phyloP scores from a whole-genome alignment of 768 basidiomycete species.

The Trametes elegans region DNA sequence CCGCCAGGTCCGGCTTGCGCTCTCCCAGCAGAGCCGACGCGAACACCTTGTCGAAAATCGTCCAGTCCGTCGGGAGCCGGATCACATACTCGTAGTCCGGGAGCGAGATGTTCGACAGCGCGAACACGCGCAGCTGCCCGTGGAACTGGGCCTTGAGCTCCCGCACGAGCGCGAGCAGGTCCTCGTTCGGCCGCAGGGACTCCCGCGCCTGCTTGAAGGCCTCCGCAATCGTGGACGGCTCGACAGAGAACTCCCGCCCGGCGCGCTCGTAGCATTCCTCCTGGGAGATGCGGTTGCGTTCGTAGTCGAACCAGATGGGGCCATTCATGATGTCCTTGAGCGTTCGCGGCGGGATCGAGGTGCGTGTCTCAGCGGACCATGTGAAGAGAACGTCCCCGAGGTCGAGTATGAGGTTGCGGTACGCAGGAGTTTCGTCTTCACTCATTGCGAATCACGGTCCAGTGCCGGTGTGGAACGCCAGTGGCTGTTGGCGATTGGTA shows the following conservation, averaged over 20 bases:
- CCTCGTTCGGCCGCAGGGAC: slow-evolving; percentile 46
- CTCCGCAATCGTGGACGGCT: slow-evolving; percentile 36
- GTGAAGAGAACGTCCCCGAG: slow-evolving; percentile 56
- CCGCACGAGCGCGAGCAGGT: slow-evolving; percentile 36
- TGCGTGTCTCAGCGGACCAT: slow-evolving; percentile 49
- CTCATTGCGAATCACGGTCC: background rate
- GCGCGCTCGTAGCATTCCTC: slow-evolving; percentile 43
- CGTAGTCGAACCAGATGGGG: slow-evolving; percentile 54
- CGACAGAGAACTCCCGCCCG: slow-evolving; percentile 39
- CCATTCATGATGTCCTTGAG: slow-evolving; percentile 44
- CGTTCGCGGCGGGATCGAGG: slow-evolving; percentile 39
- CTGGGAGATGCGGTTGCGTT: slow-evolving; percentile 44
- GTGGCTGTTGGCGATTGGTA: no score
- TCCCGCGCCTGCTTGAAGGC: slow-evolving; percentile 49
- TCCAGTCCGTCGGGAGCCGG: slow-evolving; percentile 45
- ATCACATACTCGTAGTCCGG: slow-evolving; percentile 47
- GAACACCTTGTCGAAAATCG: slow-evolving; percentile 52
- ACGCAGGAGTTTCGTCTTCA: background rate
- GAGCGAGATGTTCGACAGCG: slow-evolving; percentile 54
- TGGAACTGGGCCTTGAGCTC: slow-evolving; percentile 40
- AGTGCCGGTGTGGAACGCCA: no score
- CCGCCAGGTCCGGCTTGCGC: slow-evolving; percentile 55
- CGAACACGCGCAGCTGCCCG: slow-evolving; percentile 40
- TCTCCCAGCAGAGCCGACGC: slow-evolving; percentile 50
- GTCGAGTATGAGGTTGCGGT: slow-evolving; percentile 45